A percentile compares a stretch with the other conserved stretches of the same genome.
phyloP scores from a whole-genome alignment of 805 yeast genomes.

The Candida pseudofarinosa region DNA sequence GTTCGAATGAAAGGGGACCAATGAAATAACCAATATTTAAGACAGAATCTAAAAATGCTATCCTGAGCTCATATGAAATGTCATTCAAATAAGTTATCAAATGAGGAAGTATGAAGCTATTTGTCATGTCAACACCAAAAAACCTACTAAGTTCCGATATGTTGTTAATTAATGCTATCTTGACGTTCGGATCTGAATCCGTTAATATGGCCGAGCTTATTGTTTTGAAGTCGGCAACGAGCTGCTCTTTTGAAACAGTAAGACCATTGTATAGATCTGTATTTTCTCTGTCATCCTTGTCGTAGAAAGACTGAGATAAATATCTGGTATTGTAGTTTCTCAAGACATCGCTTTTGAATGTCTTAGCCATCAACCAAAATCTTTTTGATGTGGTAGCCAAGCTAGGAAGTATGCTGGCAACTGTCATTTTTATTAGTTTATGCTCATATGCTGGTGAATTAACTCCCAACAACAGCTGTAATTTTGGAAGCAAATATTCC shows the following conservation, averaged over 20 bases:
- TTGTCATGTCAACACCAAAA: slow-evolving; percentile 83
- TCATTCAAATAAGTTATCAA: slow-evolving; percentile 89
- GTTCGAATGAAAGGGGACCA: slow-evolving; percentile 80
- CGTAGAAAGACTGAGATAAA: slow-evolving; percentile 6
- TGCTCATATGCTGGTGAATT: slow-evolving; percentile 12
- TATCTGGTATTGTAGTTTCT: slow-evolving; percentile 7
- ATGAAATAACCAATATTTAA: slow-evolving; percentile 73
- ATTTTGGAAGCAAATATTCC: slow-evolving; percentile 75
- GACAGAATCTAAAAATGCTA: slow-evolving; percentile 68
- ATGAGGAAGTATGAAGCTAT: slow-evolving; percentile 85
- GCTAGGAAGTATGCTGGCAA: slow-evolving; percentile 71
- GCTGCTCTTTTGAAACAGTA: slow-evolving; percentile 34
- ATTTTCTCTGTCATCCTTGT: slow-evolving; percentile 21
- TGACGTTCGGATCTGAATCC: slow-evolving; percentile 62
- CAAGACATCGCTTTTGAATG: slow-evolving; percentile 32
- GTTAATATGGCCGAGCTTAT: slow-evolving; percentile 64
- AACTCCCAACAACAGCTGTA: slow-evolving; percentile 27
- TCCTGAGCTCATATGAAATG: slow-evolving; percentile 58
- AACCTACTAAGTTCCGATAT: slow-evolving; percentile 76
- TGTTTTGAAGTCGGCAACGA: slow-evolving; percentile 57
- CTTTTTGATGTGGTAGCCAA: slow-evolving; percentile 62
- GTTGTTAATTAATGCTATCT: slow-evolving; percentile 62
- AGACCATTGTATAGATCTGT: slow-evolving; percentile 12
- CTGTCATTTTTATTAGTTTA: slow-evolving; percentile 46
- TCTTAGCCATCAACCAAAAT: slow-evolving; percentile 59